Base-by-base conservation (phyloP, 1,284 basidiomycete genomes). In the Ustilago bromivora region DNA sequence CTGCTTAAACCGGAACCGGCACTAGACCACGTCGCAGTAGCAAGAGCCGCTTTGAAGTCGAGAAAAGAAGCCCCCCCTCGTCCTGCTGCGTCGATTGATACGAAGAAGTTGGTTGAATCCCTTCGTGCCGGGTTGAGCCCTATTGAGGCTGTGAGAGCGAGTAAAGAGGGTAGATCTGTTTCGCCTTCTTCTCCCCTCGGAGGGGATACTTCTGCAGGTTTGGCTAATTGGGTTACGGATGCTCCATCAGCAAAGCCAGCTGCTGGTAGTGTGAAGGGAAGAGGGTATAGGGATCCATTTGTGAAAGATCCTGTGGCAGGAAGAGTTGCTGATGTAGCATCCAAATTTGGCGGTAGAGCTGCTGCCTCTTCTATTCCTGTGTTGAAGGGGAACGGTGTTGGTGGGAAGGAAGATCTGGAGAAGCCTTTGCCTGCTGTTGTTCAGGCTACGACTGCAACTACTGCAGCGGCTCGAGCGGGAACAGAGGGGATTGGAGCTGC, bases 301-400 rank as follows among this genome's bases (percentile, higher is more conserved):
- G 69, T 77, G 3, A 82, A 82, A 28, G 74, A 83, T 40, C 62
- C 72, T 2, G 72, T 80, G 1, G 66, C 78, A 11, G 82, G 82
- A 2, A 41, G 81, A 6, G 80, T 83, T 3, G 78, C 82, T 6
- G 68, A 69, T 54, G 77, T 83, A 12, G 80, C 82, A 1, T 62
- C 60, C 19, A 53, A 47, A 32, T 83, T 83, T 46, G 80, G 80
- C 1, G 80, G 79, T 10, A 40, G 66, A 3, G 61, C 70, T 19
- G 59, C 2, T 11, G 49, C n/a, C 0, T 41, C 51, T 36, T 40
- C 51, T 13, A 53, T 56, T 10, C 57, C 61, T 1, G 63, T 49
- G 4, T 1, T 35, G 2, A 51, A 51, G 49, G n/a, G 23, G 23
- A 28, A 28, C 23, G 23, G 23, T 28, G 23, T 28, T 28, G 23